Percentiles rank a stretch among this genome's conserved stretches.
Conservation (phyloP, 1,139 yeast species). For the Hansenula sp. region DNA sequence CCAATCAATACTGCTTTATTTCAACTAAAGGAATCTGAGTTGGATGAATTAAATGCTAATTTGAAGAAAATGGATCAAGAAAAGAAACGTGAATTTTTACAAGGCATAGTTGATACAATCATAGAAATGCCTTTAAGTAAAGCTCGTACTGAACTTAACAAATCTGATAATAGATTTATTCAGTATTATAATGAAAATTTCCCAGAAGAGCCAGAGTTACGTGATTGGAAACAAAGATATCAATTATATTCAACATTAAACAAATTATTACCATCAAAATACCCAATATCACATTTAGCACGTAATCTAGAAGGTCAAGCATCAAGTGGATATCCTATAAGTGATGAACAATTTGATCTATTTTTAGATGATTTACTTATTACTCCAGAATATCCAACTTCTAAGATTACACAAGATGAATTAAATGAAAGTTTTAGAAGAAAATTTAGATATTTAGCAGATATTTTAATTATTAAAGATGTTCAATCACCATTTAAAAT, state of each 20-base stretch:
- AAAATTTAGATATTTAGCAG: conserved; percentile 7
- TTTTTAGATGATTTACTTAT: conserved; percentile 6
- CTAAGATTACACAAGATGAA: neutral
- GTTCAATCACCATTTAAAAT: conserved; percentile 5
- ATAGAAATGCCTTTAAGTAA: neutral
- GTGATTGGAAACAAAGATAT: conserved; percentile 32
- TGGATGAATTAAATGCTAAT: too few relatives aligned
- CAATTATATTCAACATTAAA: conserved; percentile 38
- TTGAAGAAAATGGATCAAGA: too few relatives aligned
- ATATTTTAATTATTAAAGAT: conserved; percentile 9
- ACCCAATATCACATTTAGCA: conserved; percentile 17
- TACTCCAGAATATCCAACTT: neutral
- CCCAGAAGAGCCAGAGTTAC: conserved; percentile 26
- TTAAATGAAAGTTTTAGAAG: conserved; percentile 3
- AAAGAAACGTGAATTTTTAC: too few relatives aligned
- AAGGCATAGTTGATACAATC: neutral
- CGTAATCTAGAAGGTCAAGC: conserved; percentile 10
- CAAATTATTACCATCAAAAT: conserved; percentile 31
- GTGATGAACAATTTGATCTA: conserved; percentile 6
- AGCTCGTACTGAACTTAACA: neutral
- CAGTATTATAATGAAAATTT: conserved; percentile 23
- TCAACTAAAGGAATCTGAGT: too few relatives aligned
- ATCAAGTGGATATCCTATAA: conserved; percentile 12
- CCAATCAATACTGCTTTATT: conserved; percentile 9
- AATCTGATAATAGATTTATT: conserved; percentile 5